These are phyloP conservation scores for Annulohypoxylon bovei DNA, from an alignment of 495 filamentous ascomycete species.

Conservation along the genomic window DNA sequence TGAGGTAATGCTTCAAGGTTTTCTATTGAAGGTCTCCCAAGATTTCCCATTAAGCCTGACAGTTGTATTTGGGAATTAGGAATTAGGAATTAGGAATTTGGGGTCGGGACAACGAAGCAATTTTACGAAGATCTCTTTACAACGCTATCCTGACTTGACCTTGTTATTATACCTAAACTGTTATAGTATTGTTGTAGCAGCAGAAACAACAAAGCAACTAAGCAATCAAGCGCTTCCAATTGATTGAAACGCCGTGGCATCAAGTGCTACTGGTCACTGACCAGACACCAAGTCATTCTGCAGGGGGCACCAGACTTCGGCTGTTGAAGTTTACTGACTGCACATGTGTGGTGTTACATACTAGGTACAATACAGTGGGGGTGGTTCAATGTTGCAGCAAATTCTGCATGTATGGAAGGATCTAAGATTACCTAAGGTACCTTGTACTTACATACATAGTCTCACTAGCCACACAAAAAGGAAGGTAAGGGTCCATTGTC, in stretches of 20 bases:
- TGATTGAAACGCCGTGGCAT: conserved; percentile 19
- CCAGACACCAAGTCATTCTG: conserved; percentile 40
- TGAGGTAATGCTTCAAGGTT: conserved; percentile 33
- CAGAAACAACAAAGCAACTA: neutral
- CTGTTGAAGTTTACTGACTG: conserved; percentile 10
- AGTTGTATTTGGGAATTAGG: conserved; percentile 15
- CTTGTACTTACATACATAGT: too few relatives aligned
- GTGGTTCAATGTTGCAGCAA: conserved; percentile 16
- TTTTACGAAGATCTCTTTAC: conserved; percentile 30
- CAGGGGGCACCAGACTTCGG: conserved; percentile 37
- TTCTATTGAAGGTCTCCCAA: neutral
- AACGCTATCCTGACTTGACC: neutral
- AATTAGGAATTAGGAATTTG: neutral
- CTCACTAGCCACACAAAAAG: conserved; percentile 34
- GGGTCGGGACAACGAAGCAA: conserved; percentile 10
- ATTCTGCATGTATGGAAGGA: neutral
- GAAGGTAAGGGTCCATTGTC: neutral
- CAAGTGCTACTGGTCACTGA: conserved; percentile 18
- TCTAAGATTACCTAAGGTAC: neutral
- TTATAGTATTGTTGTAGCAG: conserved; percentile 1
- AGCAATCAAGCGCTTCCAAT: conserved; percentile 18
- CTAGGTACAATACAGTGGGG: too few relatives aligned
- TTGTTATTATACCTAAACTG: conserved; percentile 17
- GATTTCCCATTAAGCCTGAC: conserved; percentile 14
- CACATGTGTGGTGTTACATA: conserved; percentile 1